Base-by-base conservation (phyloP, 2,329 filamentous ascomycete genomes). In the Fusarium sp. region DNA sequence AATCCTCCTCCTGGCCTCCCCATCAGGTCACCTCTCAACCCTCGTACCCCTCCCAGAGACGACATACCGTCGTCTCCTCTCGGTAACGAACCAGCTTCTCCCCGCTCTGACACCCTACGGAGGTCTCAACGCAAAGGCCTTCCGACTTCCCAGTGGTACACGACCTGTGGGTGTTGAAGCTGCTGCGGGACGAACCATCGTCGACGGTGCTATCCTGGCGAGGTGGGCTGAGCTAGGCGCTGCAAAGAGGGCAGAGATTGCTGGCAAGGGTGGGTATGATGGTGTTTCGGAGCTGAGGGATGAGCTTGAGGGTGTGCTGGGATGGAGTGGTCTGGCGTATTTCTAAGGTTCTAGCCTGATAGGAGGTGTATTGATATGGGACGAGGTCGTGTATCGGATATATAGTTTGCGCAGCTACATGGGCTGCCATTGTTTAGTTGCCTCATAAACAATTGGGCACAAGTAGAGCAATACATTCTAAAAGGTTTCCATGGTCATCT, bases 111-210 rank as follows among this genome's bases (percentile, higher is more conserved):
- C 94, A 50, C 92, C 95, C 72, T 85, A 93, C 6, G 94, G 92
- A 9, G 95, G 94, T 0, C 86, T 98, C 59, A 98, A 98, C 82
- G 93, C 95, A 3, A 91, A 93, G 65, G 94, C 92, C 0, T 94
- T 96, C 83, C 89, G 97, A 16, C 86, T 86, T 57, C 90, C 78
- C 81, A 88, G 76, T 11, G 81, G 83, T 74, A 66, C 85, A 69
- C 68, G 82, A 79, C 7, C 84, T 8, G 82, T 89, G 0, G 89
- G 87, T 16, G 89, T 92, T 1, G 90, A 92, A 60, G 87, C 86
- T 66, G 89, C 84, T 75, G 89, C 88, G 0, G 90, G 89, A 1
- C 86, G 93, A 20, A 91, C 90, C 2, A 89, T 97, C 61, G 88
- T 98, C 5, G 95, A 98, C 80, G 95, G 95, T 0, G 88, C 88